Base-by-base conservation (phyloP, 1,139 yeast species). In the Fermentozyma sake region DNA sequence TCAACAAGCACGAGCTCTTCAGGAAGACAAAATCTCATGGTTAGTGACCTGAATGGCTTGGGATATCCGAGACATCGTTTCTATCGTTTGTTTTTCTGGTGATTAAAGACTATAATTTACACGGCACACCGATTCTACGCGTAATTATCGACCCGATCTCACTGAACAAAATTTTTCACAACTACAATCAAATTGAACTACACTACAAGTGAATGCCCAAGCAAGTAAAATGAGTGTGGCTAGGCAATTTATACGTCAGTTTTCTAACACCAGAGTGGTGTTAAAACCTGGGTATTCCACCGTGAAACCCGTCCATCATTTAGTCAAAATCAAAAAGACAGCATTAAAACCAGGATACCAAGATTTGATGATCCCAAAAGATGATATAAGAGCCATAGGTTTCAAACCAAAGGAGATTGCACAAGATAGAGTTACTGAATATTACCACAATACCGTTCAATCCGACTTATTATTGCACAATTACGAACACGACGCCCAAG, bases 261-360 rank as follows among this genome's bases (percentile, higher is more conserved):
- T 77, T 46, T 69, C 79, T 16, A 52, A 58, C 32, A 49, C 69
- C 13, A 32, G 58, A 1, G 49, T 50, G 5, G 48, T 55, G 13
- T 48, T 65, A 23, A 83, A 76, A 46, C 72, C 86, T 6, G 94
- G 85, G 2, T 79, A 79, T 52, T 81, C 93, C 26, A 72, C 85
- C 24, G 89, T 84, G 18, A 73, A 79, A 29, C 97, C 98, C 3
- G 95, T 89, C 11, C 98, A 91, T 55, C 98, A 91, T 56, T 70
- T 78, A 37, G 84, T 91, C 31, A 75, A 74, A 41, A 76, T 84
- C 46, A 71, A 73, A 43, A 91, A 91, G 56, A 61, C 77, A 16
- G 74, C 74, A 35, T 62, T 87, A 47, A 70, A 82, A 40, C 85
- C 87, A 28, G 65, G 76, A 34, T 82, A 76, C 52, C 73, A 83